Evolutionary conservation across 2,329 filamentous ascomycete genomes (phyloP).

Genomic region (Cytospora chrysosperma): DNA sequence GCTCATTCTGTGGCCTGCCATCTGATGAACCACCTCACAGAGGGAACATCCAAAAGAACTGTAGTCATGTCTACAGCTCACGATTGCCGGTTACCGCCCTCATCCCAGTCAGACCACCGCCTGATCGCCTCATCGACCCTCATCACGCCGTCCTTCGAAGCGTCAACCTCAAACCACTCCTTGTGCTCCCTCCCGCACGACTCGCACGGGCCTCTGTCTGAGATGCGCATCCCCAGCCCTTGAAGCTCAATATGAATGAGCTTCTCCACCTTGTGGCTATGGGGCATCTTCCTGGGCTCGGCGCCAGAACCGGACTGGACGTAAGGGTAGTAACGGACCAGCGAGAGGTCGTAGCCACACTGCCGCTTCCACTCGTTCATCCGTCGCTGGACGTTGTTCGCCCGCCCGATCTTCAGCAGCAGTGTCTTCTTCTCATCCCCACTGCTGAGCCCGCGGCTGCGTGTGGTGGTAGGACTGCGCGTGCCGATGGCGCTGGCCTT

Average conservation of each 20-base stretch:
- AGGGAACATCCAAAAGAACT: background rate
- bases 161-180: slow-evolving; percentile 91
- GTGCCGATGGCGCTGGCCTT: slow-evolving; percentile 28
- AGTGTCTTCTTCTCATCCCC: slow-evolving; percentile 55
- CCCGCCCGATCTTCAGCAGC: slow-evolving; percentile 65
- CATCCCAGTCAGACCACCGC: slow-evolving; percentile 85
- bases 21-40: background rate
- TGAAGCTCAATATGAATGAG: slow-evolving; percentile 88
- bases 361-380: slow-evolving; percentile 93
- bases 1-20: background rate
- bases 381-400: slow-evolving; percentile 82
- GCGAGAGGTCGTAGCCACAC: slow-evolving; percentile 83
- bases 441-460: slow-evolving; percentile 25
- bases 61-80: background rate
- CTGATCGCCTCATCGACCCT: slow-evolving; percentile 66
- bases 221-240: slow-evolving; percentile 54
- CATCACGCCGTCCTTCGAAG: slow-evolving; percentile 22
- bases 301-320: slow-evolving; percentile 45
- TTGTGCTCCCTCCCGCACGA: slow-evolving; percentile 82
- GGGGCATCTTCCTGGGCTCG: slow-evolving; percentile 70
- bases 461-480: slow-evolving; percentile 24
- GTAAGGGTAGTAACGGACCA: slow-evolving; percentile 92
- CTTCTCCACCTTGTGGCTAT: slow-evolving; percentile 84
- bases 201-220: slow-evolving; percentile 55
- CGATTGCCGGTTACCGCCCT: slow-evolving; percentile 36